Evolutionary conservation across 1,284 basidiomycete species (phyloP), one percentile per base, ranked within the genome.

Genomic region (Cryptococcus sp.): DNA sequence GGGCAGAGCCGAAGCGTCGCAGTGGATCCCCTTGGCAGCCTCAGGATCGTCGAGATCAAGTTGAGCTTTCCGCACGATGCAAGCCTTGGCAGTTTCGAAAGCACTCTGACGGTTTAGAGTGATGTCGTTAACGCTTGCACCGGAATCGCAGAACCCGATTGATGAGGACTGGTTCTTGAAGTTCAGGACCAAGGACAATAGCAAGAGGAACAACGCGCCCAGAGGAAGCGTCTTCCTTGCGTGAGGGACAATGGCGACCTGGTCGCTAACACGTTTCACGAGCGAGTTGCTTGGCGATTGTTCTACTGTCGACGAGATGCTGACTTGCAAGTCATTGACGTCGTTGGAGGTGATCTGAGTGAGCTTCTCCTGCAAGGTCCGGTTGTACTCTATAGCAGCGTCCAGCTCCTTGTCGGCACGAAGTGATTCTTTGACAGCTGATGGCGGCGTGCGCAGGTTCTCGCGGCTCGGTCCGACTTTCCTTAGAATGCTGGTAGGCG

Each of bases 121-220:
- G 11, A 83, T 78, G 17, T 75, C 76, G 76, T 91, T 96, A 19
- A 86, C 87, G 47, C 79, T 77, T 49, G 78, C 83, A 7, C 83
- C 85, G 11, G 85, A 78, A 67, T 93, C 88, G 76, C 93, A 96
- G 79, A 86, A 96, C 0, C 93, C 93, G 65, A 93, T 86, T 1
- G 82, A 75, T 0, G 86, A 78, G 5, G 89, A 91, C 61, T 89
- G 84, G 5, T 72, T 63, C 45, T 78, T 78, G 70, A 74, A 82
- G 53, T 79, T 71, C 6, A 64, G 65, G 15, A 70, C n/a, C 27
- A 82, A 80, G 63, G 81, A 73, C 42, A 82, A 72, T 42, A 82
- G 68, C 63, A 82, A 75, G 17, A 81, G 78, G 25, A 79, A 64
- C 51, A 79, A 70, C 16, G 83, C 55, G 17, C 81, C 82, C 67